These are phyloP conservation scores for Sporothrix brasiliensis DNA, from an alignment of 2,329 filamentous ascomycete genomes.

Conservation along the genomic window DNA sequence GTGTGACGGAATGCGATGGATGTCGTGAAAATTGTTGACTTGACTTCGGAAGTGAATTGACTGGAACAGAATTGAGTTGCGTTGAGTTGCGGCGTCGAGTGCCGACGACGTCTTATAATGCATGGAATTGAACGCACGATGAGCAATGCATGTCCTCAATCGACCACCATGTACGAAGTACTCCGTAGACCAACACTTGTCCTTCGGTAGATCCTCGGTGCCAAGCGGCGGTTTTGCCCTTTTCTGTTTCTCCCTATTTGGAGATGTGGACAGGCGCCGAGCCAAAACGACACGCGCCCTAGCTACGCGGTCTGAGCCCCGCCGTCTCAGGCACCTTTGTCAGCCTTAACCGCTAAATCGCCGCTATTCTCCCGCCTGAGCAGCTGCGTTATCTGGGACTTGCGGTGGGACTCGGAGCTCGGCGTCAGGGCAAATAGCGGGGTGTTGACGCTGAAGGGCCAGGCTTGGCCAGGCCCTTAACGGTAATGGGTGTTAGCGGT, in stretches of 20 bases:
- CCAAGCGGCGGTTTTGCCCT: conserved; percentile 2
- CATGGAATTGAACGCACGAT: too few relatives aligned
- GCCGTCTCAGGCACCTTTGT: background rate
- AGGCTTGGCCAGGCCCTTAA: background rate
- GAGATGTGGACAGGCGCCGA: background rate
- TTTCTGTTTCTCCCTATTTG: background rate
- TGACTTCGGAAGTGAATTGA: too few relatives aligned
- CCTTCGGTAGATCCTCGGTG: conserved; percentile 24
- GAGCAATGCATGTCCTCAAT: too few relatives aligned
- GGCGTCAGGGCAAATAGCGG: conserved; percentile 3
- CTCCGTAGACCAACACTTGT: background rate
- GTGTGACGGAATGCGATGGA: background rate
- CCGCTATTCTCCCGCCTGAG: background rate
- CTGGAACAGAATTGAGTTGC: background rate
- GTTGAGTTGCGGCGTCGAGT: background rate
- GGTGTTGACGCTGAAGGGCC: background rate
- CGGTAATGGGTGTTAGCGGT: background rate
- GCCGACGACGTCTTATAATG: too few relatives aligned
- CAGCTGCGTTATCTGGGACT: too few relatives aligned
- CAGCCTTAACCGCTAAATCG: conserved; percentile 8
- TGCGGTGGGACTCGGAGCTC: background rate
- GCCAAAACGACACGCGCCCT: background rate
- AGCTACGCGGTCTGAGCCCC: background rate
- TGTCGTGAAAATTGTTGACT: background rate
- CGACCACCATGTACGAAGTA: too few relatives aligned